These are phyloP conservation scores for Diospyros lotus DNA, from an alignment of 148 eudicot species.

Conservation along the genomic window DNA sequence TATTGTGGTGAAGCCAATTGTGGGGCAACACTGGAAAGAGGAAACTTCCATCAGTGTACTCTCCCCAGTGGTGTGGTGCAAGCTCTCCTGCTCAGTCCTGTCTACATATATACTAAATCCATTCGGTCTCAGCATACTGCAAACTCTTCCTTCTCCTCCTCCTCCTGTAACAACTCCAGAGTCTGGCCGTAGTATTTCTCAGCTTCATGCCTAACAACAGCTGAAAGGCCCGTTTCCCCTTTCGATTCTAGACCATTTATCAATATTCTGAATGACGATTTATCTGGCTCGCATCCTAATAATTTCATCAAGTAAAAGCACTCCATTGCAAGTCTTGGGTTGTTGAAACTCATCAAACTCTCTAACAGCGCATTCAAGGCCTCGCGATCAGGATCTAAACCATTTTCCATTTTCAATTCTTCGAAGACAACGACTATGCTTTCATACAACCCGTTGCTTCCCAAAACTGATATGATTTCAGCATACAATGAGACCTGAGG, in stretches of 20 bases:
- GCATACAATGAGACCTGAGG: constrained; percentile 45
- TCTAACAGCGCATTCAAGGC: constrained; percentile 47
- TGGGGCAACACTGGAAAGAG: too few relatives aligned
- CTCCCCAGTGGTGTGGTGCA: too few relatives aligned
- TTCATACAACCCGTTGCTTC: constrained; percentile 41
- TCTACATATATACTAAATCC: too few relatives aligned
- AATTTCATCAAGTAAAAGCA: constrained; percentile 52
- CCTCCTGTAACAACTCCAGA: constrained; percentile 28
- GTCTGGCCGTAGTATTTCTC: constrained; percentile 36
- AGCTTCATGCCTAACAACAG: constrained; percentile 41
- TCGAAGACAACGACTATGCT: constrained; percentile 26
- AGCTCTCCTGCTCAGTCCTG: too few relatives aligned
- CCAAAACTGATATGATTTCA: constrained; percentile 45
- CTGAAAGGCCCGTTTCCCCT: constrained; percentile 33
- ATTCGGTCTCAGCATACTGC: constrained; percentile 12
- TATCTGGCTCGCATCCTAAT: constrained; percentile 47
- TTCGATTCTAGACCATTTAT: constrained; percentile 40
- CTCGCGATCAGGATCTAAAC: constrained; percentile 34
- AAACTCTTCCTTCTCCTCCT: constrained; percentile 29
- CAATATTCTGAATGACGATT: constrained; percentile 35
- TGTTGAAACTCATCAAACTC: constrained; percentile 32
- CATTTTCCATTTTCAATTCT: constrained; percentile 34
- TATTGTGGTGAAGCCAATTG: too few relatives aligned
- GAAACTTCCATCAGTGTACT: too few relatives aligned
- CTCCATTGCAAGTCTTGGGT: constrained; percentile 38